These are phyloP conservation scores for Eutypella sp. DNA, from an alignment of 2,329 filamentous ascomycete genomes.

Conservation along the genomic window DNA sequence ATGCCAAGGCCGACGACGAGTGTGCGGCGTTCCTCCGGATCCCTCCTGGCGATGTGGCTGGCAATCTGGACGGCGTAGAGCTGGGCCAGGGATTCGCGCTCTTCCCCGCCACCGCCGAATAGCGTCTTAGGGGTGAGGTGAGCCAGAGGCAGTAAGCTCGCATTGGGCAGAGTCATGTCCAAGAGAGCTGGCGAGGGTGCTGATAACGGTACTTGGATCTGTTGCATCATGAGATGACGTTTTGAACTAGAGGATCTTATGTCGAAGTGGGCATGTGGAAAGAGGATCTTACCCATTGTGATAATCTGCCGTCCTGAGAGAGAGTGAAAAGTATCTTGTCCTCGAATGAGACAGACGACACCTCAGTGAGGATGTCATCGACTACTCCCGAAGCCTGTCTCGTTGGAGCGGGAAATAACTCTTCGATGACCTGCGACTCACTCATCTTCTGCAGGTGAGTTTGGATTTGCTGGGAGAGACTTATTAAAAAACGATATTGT, in stretches of 20 bases:
- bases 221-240: conserved; percentile 3
- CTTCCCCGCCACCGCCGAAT: conserved; percentile 73
- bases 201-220: conserved; percentile 78
- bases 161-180: conserved; percentile 52
- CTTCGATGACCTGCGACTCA: conserved; percentile 35
- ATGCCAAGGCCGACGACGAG: conserved; percentile 60
- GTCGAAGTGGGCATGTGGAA: not conserved
- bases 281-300: conserved; percentile 73
- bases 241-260: not conserved
- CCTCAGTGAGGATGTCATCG: conserved; percentile 65
- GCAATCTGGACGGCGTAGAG: conserved; percentile 87
- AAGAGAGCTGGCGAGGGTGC: conserved; percentile 59
- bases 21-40: conserved; percentile 58
- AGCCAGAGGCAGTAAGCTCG: conserved; percentile 62
- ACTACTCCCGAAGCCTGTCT: conserved; percentile 57
- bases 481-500: too few relatives aligned
- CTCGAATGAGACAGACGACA: conserved; percentile 67
- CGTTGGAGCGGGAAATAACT: conserved; percentile 65
- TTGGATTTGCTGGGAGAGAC: too few relatives aligned
- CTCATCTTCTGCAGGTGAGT: conserved; percentile 35
- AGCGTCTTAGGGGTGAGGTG: conserved; percentile 84
- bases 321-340: conserved; percentile 91
- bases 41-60: conserved; percentile 67
- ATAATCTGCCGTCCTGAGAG: conserved; percentile 76
- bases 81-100: conserved; percentile 79